Base-by-base conservation (phyloP, 106 monocot species). In the Xerophyta viscosa region DNA sequence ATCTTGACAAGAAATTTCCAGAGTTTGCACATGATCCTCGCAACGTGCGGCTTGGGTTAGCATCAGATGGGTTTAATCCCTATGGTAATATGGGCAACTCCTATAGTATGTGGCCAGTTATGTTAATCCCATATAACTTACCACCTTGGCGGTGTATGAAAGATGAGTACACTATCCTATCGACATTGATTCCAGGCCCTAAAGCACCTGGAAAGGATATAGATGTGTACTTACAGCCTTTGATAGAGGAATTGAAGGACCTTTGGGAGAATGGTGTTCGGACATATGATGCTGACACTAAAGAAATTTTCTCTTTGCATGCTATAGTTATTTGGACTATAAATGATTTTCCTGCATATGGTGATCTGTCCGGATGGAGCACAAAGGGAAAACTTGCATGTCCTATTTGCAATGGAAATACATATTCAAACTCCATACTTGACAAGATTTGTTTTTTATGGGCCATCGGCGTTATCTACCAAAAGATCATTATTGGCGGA, bases 331-430 rank as follows among this genome's bases (percentile, higher is more conserved):
- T 62, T 11, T 62, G 62, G 48, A 62, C 62, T 14, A 50, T 62
- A 14, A 50, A 37, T 37, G 62, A 48, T 23, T 62, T 62, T 50
- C 37, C 23, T 20, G 54, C 54, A 27, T 65, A 65, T 58, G 48
- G 9, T 0, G 42, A 36, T 21, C 49, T 72, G 22, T 65, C 56
- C 1, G 48, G 48, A 2, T 71, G 48, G 54, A 50, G 50, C 11
- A 73, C 65, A 1, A 50, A 72, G 11, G 68, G 59, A 24, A 19
- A 15, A 0, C 22, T 48, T 12, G 47, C 48, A 31, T 61, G 61
- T 23, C 61, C 47, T 18, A 9, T 31, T 48, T 61, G 48, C 23
- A 47, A 31, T 4, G 10, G 25, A 8, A 3, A 48, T 29, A 61
- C 48, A 22, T 18, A 0, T 18, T 61, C 31, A 11, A 7, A 29